A percentile compares a stretch with the other conserved stretches of the same genome.
phyloP scores from a whole-genome alignment of 371 early-diverging fungal species.

The Smittium culicis region DNA sequence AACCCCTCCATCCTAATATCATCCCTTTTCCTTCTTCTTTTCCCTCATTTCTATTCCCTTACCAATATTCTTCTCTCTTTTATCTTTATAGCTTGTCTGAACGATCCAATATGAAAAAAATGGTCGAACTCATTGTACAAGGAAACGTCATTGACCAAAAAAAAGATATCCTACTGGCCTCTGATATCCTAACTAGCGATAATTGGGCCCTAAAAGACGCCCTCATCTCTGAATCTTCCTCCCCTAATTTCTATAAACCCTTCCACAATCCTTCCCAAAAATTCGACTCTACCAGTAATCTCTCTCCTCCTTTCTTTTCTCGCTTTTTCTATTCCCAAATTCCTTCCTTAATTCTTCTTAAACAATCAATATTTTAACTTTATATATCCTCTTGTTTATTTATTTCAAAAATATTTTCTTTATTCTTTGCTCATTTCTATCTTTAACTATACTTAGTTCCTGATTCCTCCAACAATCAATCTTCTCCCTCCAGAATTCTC shows the following conservation, averaged over 20 bases:
- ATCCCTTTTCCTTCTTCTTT: conserved; percentile 7
- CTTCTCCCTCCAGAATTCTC: not conserved
- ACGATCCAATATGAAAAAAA: conserved; percentile 23
- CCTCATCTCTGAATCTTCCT: conserved; percentile 24
- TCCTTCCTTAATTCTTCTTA: too few relatives aligned
- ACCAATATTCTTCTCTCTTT: conserved; percentile 12
- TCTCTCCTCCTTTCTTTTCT: too few relatives aligned
- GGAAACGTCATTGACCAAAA: conserved; percentile 21
- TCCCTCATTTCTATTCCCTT: not conserved
- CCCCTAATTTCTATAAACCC: conserved; percentile 2
- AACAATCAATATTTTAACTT: too few relatives aligned
- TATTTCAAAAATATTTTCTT: not conserved
- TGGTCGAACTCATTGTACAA: conserved; percentile 30
- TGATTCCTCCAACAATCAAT: not conserved
- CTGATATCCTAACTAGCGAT: conserved; percentile 78
- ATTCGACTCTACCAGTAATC: not conserved
- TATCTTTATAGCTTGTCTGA: conserved; percentile 16
- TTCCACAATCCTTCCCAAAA: conserved; percentile 7
- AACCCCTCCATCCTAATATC: too few relatives aligned
- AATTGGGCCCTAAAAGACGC: conserved; percentile 68
- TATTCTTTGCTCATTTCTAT: not conserved
- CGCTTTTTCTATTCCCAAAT: too few relatives aligned
- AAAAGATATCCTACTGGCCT: conserved; percentile 68
- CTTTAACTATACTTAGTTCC: not conserved
- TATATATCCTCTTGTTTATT: too few relatives aligned